Base-by-base conservation (phyloP, 495 filamentous ascomycete species). In the Neurospora sp. region DNA sequence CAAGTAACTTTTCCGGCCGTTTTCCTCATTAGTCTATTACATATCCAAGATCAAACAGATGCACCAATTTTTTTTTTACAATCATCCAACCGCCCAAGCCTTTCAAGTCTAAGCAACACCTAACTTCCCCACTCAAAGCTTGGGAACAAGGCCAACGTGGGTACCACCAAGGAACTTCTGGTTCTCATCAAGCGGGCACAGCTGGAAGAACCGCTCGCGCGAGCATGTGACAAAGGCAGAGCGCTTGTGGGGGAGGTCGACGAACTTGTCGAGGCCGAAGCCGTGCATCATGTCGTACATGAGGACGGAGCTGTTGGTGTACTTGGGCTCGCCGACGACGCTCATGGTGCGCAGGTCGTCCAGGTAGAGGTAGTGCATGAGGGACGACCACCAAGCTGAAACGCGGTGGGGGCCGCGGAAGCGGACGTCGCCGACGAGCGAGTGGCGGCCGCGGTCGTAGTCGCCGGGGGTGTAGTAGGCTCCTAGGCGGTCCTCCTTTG, bases 291-390 rank as follows among this genome's bases (percentile, higher is more conserved):
- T 86, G 74, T 92, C 90, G 79, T 91, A 91, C 54, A 87, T 87
- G 60, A 92, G 83, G 20, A 92, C 88, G 5, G 85, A 88, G 37
- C 79, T 82, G 72, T 87, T 88, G 11, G 86, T 89, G 39, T 86
- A 87, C 78, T 87, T 88, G 70, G 90, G 90, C 84, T 92, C 90
- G 39, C 90, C 90, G 2, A 92, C 89, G 2, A 90, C 87, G 71
- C 83, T 79, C 73, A 78, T 82, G 4, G 90, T 92, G 39, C 90
- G 87, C 74, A 89, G 88, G 74, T 92, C 90, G 79, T 92, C 90
- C 46, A 92, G 83, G 81, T 90, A 92, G 74, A 89, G 83, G 78
- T 90, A 92, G 78, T 92, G 90, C 81, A 92, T 91, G 79, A 88
- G 81, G 76, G 86, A 87, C 18, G 88, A 88, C 84, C 88, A 92